phyloP scores from a whole-genome alignment of 331 rosid genomes.

The Quercus lobata region DNA sequence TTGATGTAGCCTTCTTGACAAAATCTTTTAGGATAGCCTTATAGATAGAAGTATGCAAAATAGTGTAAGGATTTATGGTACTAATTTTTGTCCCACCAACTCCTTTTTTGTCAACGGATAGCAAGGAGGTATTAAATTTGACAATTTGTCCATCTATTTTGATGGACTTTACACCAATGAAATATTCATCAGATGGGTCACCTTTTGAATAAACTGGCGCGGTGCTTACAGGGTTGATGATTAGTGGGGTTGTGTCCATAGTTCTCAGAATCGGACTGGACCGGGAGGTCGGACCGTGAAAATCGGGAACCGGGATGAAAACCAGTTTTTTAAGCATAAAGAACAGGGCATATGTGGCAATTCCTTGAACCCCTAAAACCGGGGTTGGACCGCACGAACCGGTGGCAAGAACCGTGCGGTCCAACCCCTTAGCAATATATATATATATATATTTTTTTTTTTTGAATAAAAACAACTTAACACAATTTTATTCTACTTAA shows the following conservation, averaged over 20 bases:
- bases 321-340: too few species aligned
- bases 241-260: neutral
- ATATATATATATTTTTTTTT: too few species aligned
- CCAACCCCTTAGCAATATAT: too few species aligned
- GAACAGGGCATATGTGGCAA: too few species aligned
- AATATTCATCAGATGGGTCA: slow-evolving; percentile 7
- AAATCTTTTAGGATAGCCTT: slow-evolving; percentile 21
- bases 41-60: slow-evolving; percentile 21
- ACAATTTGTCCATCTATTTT: neutral
- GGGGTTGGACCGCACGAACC: too few species aligned
- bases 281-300: too few species aligned
- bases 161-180: slow-evolving; percentile 15
- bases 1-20: slow-evolving; percentile 21
- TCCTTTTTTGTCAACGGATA: slow-evolving; percentile 30
- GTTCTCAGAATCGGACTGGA: too few species aligned
- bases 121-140: slow-evolving; percentile 7
- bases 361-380: too few species aligned
- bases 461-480: too few species aligned
- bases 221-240: neutral
- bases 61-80: slow-evolving; percentile 31
- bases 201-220: neutral
- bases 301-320: too few species aligned
- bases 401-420: too few species aligned
- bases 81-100: slow-evolving; percentile 45
- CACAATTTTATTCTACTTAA: too few species aligned